Conservation (phyloP, 139 green algal genomes). For the Volvox reticuliferus region DNA sequence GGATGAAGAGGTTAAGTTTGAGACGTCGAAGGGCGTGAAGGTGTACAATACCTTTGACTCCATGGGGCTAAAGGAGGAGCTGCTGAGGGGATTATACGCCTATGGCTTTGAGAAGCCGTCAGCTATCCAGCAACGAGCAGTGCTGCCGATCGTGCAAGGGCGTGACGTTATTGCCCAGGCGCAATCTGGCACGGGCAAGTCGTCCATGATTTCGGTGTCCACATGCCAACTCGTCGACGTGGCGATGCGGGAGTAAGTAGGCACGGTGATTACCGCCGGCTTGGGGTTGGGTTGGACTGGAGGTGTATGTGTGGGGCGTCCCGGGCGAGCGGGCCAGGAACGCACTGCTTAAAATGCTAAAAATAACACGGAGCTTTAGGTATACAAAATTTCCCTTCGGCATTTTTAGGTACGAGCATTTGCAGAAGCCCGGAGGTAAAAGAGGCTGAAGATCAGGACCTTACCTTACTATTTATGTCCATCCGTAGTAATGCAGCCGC, state of each 20-base stretch:
- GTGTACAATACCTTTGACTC: slow-evolving; percentile 89
- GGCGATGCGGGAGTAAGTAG: slow-evolving; percentile 75
- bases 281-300: no score
- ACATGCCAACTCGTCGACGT: slow-evolving; percentile 94
- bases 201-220: slow-evolving; percentile 93
- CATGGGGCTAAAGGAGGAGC: slow-evolving; percentile 94
- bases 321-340: no score
- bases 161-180: slow-evolving; percentile 98
- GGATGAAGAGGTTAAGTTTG: slow-evolving; percentile 72
- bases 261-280: no score
- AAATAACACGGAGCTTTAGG: no score
- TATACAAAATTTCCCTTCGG: no score
- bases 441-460: no score
- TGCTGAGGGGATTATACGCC: slow-evolving; percentile 94
- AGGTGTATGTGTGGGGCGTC: no score
- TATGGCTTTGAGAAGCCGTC: slow-evolving; percentile 99
- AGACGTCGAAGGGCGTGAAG: slow-evolving; percentile 86
- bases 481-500: no score
- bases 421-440: no score
- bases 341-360: no score
- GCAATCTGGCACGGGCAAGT: slow-evolving; percentile 99
- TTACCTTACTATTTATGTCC: no score
- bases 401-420: no score
- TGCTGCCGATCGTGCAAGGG: slow-evolving; percentile 92
- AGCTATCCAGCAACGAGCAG: slow-evolving; percentile 97